Base-by-base conservation (phyloP, 2,329 filamentous ascomycete genomes). In the Lachnellula suecica region DNA sequence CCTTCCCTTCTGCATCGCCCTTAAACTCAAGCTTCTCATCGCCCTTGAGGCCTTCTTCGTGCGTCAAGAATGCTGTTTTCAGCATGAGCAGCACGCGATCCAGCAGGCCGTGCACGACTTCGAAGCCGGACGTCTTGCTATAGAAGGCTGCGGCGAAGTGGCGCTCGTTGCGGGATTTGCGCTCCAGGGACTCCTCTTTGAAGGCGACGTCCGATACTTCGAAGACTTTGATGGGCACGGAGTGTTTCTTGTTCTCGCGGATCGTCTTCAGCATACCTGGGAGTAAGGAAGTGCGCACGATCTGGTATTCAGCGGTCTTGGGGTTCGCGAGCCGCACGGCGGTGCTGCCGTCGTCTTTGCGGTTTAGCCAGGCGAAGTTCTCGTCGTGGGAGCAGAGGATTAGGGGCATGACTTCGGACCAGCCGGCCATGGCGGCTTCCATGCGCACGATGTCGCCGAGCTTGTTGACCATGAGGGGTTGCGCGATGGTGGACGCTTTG, bases 301-400 rank as follows among this genome's bases (percentile, higher is more conserved):
- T 86, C 72, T 97, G 92, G 72, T 96, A 97, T 69, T 97, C 92
- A 23, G 84, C 80, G 0, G 91, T 95, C 77, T 97, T 97, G 51
- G 92, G 92, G 71, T 97, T 97, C 59, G 89, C 89, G 37, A 97
- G 85, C 63, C 84, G 86, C 61, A 97, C 84, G 24, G 90, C 91
- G 0, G 87, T 91, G 53, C 81, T 86, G 59, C 90, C 90, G 64
- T 96, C 89, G 62, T 97, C 92, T 67, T 85, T 85, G 67, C 91
- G 87, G 74, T 96, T 96, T 47, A 99, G 78, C 88, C 90, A 97
- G 54, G 81, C 87, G 70, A 97, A 99, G 76, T 99, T 99, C 79
- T 99, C 94, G 67, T 97, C 93, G 71, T 97, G 91, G 42, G 91
- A 96, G 79, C 94, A 99, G 50, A 99, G 83, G 62, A 96, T 97